Evolutionary conservation across 345 rosid genomes (phyloP).

Genomic region (Geranium brycei): DNA sequence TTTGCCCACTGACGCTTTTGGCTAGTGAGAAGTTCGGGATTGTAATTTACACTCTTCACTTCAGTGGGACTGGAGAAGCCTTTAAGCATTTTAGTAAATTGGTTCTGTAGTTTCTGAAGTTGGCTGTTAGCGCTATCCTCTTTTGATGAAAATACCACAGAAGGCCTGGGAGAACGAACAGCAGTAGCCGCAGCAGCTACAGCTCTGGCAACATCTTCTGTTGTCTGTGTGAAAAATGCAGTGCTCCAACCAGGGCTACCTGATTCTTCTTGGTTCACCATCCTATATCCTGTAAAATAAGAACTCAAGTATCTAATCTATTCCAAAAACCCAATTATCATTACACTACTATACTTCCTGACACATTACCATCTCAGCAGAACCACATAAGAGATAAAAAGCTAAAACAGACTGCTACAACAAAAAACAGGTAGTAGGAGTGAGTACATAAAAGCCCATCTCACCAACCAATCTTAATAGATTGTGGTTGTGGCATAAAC

Average conservation of each 20-base stretch:
- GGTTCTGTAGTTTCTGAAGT: constrained; percentile 61
- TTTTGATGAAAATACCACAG: constrained; percentile 66
- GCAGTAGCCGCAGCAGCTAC: constrained; percentile 61
- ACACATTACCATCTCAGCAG: neutral
- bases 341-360: neutral
- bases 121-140: constrained; percentile 51
- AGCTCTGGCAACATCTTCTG: constrained; percentile 72
- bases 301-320: no score
- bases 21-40: constrained; percentile 89
- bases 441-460: neutral
- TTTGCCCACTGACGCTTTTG: constrained; percentile 97
- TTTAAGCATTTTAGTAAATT: constrained; percentile 46
- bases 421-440: neutral
- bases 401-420: neutral
- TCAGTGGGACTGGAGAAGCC: constrained; percentile 58
- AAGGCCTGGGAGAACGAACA: constrained; percentile 59
- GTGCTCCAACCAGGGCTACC: constrained; percentile 77
- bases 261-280: constrained; percentile 58
- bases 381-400: no score
- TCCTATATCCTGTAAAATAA: constrained; percentile 7
- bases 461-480: neutral
- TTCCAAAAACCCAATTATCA: neutral
- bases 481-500: neutral
- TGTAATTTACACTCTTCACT: constrained; percentile 39
- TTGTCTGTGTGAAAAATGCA: constrained; percentile 52